These are phyloP conservation scores for Sphagnurus paluster DNA, from an alignment of 1,284 basidiomycete species.

Conservation along the genomic window DNA sequence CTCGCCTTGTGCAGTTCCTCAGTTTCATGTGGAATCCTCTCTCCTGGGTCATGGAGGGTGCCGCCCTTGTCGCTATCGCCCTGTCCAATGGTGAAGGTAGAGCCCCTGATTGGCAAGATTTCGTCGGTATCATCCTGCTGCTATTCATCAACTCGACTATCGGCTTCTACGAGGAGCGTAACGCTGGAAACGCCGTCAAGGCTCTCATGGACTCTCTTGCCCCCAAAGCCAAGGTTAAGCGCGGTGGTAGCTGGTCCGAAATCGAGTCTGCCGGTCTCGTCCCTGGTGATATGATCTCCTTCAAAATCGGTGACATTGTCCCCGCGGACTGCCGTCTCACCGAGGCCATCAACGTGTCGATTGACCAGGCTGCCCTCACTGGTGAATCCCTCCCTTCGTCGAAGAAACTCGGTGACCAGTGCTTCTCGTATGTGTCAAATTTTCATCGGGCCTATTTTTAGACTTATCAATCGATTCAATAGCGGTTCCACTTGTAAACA, in stretches of 20 bases:
- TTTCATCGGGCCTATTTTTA: slow-evolving; percentile 14
- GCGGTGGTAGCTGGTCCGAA: slow-evolving; percentile 81
- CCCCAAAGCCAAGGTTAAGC: slow-evolving; percentile 93
- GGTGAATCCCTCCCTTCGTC: slow-evolving; percentile 92
- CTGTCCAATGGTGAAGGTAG: slow-evolving; percentile 89
- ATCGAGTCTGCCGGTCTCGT: slow-evolving; percentile 88
- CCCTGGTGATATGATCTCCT: slow-evolving; percentile 91
- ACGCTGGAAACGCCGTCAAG: slow-evolving; percentile 98
- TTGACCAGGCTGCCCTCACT: slow-evolving; percentile 95
- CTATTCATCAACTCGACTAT: slow-evolving; percentile 95
- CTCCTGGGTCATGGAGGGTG: slow-evolving; percentile 99
- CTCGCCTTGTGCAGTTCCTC: slow-evolving; percentile 66
- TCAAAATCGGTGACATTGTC: slow-evolving; percentile 98
- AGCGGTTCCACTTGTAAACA: slow-evolving; percentile 96
- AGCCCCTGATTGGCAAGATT: slow-evolving; percentile 96
- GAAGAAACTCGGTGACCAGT: slow-evolving; percentile 93
- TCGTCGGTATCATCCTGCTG: slow-evolving; percentile 93
- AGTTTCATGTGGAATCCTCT: slow-evolving; percentile 99
- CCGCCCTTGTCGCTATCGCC: slow-evolving; percentile 93
- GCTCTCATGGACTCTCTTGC: slow-evolving; percentile 99
- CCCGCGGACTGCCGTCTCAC: slow-evolving; percentile 95
- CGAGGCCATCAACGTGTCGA: slow-evolving; percentile 93
- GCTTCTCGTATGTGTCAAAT: slow-evolving; percentile 78
- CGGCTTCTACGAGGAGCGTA: slow-evolving; percentile 97
- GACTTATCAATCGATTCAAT: slow-evolving; percentile 13